Base-by-base conservation (phyloP, 495 filamentous ascomycete genomes). In the Penicillium herquei region DNA sequence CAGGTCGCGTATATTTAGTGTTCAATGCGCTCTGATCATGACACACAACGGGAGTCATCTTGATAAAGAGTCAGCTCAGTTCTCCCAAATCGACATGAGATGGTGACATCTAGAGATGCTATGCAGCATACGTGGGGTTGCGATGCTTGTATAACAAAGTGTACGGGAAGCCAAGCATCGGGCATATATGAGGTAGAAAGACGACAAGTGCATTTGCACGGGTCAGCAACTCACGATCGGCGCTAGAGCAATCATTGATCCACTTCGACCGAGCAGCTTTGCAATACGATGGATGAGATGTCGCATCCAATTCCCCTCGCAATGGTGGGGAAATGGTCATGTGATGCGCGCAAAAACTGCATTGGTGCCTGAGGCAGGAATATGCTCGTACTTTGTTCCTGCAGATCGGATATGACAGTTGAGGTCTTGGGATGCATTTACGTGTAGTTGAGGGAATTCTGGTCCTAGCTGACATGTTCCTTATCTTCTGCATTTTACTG, bases 31-130 rank as follows among this genome's bases (percentile, higher is more conserved):
- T 65, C 51, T 72, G 69, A 57, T 61, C 67, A 65, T 69, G 61
- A 70, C 68, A 70, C 56, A 59, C 55, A 56, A 64, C 60, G 61
- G 59, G 53, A 70, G 61, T 69, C 73, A 76, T 76, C 73, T 76
- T 62, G 21, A 34, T 26, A 53, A 18, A 34, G 5, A 35, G 63
- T 74, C 51, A 76, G 70, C 55, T 31, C 54, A 16, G 43, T 39
- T 17, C 14, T 57, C n/a, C 34, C 13, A 11, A 30, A 33, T 41
- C 8, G 13, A 17, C 48, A 6, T 54, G 49, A 48, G 41, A 42
- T 54, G 45, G 41, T 30, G 45, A 14, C 42, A 30, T 16, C 32
- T 35, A 16, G 21, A 26, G 21, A 26, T 26, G 18, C 26, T 26
- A 41, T 32, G 44, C 21, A 21, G 45, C 39, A 42, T 13, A 34